Evolutionary conservation across 305 asterid genomes (phyloP), one percentile per base, ranked within the genome.

Genomic region (Solanum hybrid): DNA sequence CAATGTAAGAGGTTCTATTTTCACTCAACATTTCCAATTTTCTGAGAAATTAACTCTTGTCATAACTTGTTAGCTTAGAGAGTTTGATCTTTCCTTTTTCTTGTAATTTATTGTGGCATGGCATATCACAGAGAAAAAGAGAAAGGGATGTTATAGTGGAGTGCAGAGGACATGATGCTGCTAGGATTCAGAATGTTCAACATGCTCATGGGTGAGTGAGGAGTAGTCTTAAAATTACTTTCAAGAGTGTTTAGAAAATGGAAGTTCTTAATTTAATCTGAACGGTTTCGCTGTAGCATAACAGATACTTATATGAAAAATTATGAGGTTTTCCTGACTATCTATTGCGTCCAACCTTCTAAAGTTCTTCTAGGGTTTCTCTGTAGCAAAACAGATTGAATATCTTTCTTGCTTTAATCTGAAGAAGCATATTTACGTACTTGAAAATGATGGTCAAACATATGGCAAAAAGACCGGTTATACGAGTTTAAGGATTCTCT

Each of bases 121-220:
- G 35, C 31, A 86, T 90, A 73, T 83, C 9, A 36, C 94, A 97
- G 99, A 95, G 93, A 82, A 94, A 92, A 92, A 94, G 89, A 91
- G 98, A 97, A 91, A 93, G 92, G 91, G 95, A 93, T 71, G 89
- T 97, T 5, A 94, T 97, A 89, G 99, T 97, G 91, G 98, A 98
- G 83, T 97, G 99, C 94, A 95, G 95, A 95, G 99, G 99, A 82
- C 99, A 97, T 89, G 99, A 98, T 94, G 99, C 99, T 34, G 98
- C 99, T 89, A 94, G 97, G 93, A 94, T 98, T 75, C 84, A 93
- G 36, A 95, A 92, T 90, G 91, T 95, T 29, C 96, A 98, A 40
- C 98, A 97, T 92, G 99, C 98, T 92, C 99, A 98, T 77, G 99
- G 99, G 99, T 98, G 93, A 91, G 74, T 98, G 93, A 91, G 73